Evolutionary conservation across 257 asterid species (phyloP), one percentile per base, ranked within the genome.

Genomic region (Verbena officinalis): DNA sequence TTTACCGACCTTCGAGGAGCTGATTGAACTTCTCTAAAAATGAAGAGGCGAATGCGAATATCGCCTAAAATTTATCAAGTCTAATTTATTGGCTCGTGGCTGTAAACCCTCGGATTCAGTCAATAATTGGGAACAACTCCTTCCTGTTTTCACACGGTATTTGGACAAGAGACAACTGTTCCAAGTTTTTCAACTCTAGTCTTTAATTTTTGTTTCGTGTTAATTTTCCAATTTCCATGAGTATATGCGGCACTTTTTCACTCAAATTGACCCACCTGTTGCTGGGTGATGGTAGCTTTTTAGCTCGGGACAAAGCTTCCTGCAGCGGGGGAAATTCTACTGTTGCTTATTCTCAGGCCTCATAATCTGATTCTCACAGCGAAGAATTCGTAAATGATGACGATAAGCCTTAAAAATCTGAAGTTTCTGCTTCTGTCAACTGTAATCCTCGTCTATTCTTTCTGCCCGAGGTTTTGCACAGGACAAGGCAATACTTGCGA

Each of bases 401-500:
- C 66, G 73, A 31, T 39, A 39, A 42, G 19, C 64, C 38, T 46
- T 15, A 59, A 69, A 60, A 55, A 14, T 16, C 51, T 1, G 17
- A 56, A 53, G 48, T 27, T 12, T 13, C 20, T 59, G 22, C 20
- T 56, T 38, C 43, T 59, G 12, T 44, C 62, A 3, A 16, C 57
- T 9, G 16, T 63, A 54, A 0, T 67, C 30, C 21, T 56, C 50
- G 31, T 57, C 51, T 62, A 5, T 52, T 45, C 59, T 23, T 23
- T 15, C 20, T 36, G 49, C 51, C 63, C 64, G 21, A 20, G 34
- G 43, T 65, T 65, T 34, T 63, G 76, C 72, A 9, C 60, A 16
- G 73, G 74, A 12, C 73, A 68, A 3, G 44, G 61, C 45, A 72
- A 44, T 52, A 12, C 67, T 11, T 71, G 81, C 64, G 73, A 46